Base-by-base conservation (phyloP, 345 rosid species). In the Nephelium lappaceum region DNA sequence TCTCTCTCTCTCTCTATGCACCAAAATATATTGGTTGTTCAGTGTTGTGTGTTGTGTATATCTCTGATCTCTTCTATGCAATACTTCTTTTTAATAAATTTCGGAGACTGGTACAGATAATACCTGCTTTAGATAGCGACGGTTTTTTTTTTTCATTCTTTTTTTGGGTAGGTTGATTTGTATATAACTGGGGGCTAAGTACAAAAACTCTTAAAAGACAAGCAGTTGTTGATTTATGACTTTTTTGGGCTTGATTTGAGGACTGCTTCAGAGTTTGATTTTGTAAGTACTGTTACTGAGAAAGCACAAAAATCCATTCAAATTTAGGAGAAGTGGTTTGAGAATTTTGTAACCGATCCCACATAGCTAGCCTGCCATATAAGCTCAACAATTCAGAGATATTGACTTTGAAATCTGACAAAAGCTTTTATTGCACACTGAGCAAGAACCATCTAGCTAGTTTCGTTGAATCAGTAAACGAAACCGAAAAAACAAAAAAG, bases 161-260 rank as follows among this genome's bases (percentile, higher is more conserved):
- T 65, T 2, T 58, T 49, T 51, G 27, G 18, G 63, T 58, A 4
- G 15, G 21, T 21, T 14, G 45, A 43, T 36, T 31, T 31, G 36
- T 31, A 31, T 2, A 18, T 36, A 15, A 3, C 69, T 8, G 77
- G 9, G 9, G 45, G 42, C 36, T 31, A 61, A 61, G 58, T 25
- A 74, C 47, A 19, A 45, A 57, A 62, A 63, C 57, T 42, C 43
- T 14, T 43, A 41, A 23, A 41, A 62, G 11, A 19, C 6, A 47
- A 65, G 36, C 51, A 11, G 71, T 38, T 75, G 31, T 25, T 66
- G 47, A 75, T 65, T 65, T 66, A 49, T 14, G 63, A 67, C 72
- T 51, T 75, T 36, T 65, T 60, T 11, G 39, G 12, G 5, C 69
- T 25, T 62, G 67, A 9, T 62, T 62, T 27, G 16, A 11, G 19